A percentile compares a stretch with the other conserved stretches of the same genome.
Evolutionary conservation across 129 eudicot genomes (phyloP).

Genomic region (Cynara cardunculus): DNA sequence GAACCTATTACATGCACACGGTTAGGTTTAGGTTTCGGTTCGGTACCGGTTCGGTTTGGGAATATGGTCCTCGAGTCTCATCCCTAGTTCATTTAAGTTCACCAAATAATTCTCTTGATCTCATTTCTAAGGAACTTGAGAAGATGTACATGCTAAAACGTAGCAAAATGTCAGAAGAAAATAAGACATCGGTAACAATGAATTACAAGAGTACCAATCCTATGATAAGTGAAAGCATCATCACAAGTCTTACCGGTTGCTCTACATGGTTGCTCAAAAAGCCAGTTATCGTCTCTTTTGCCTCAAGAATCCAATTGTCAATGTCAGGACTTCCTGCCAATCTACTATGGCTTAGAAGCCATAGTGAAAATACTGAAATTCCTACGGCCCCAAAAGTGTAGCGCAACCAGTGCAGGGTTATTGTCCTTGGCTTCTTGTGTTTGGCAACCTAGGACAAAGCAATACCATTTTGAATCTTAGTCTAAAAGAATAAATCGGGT

Average conservation of each 20-base stretch:
- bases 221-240: not conserved
- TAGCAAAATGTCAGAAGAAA: too few relatives aligned
- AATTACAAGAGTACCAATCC: not conserved
- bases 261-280: conserved; percentile 94
- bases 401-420: conserved; percentile 76
- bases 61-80: too few relatives aligned
- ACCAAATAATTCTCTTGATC: too few relatives aligned
- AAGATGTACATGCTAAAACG: too few relatives aligned
- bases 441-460: conserved; percentile 55
- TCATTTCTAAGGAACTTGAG: not conserved
- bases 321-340: conserved; percentile 91
- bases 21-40: too few relatives aligned
- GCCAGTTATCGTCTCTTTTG: conserved; percentile 62
- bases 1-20: too few relatives aligned
- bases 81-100: too few relatives aligned
- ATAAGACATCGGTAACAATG: too few relatives aligned
- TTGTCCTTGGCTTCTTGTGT: conserved; percentile 70
- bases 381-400: conserved; percentile 82
- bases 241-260: conserved; percentile 69
- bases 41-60: too few relatives aligned
- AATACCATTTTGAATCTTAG: not conserved
- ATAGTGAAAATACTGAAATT: conserved; percentile 62
- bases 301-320: conserved; percentile 91
- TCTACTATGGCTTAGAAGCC: conserved; percentile 94
- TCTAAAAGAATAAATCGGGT: not conserved